phyloP scores from a whole-genome alignment of 2,329 filamentous ascomycete species.

The Rutstroemia sp. region DNA sequence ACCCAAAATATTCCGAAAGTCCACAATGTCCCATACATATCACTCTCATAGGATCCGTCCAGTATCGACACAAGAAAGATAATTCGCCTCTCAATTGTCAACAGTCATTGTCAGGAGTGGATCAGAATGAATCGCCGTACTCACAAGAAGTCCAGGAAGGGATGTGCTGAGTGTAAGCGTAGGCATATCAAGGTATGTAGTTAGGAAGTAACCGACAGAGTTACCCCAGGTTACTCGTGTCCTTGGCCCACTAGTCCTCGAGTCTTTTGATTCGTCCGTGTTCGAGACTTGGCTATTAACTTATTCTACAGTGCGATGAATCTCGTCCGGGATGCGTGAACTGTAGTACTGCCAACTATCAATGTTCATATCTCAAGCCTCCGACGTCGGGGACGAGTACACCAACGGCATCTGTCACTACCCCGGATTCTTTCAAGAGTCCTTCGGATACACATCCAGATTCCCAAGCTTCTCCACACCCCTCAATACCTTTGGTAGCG shows the following conservation, averaged over 20 bases:
- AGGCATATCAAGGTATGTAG: constrained; percentile 20
- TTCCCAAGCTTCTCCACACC: neutral
- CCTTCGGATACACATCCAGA: neutral
- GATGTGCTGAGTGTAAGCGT: constrained; percentile 20
- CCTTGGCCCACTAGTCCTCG: neutral
- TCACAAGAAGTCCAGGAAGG: constrained; percentile 20
- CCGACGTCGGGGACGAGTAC: neutral
- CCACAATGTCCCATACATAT: too few species aligned
- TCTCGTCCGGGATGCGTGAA: constrained; percentile 15
- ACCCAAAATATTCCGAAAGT: too few species aligned
- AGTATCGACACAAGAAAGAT: neutral
- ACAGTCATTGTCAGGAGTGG: neutral
- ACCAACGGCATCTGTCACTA: neutral
- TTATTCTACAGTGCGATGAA: constrained; percentile 19
- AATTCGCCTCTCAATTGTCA: neutral
- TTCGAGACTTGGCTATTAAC: neutral
- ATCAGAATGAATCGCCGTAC: constrained; percentile 11
- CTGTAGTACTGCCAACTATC: neutral
- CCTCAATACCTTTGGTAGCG: neutral
- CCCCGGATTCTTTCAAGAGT: neutral
- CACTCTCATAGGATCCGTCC: neutral
- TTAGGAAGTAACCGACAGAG: neutral
- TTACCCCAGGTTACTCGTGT: neutral
- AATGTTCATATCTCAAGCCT: neutral
- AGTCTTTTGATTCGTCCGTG: neutral